Evolutionary conservation across 495 filamentous ascomycete genomes (phyloP), one percentile per base, ranked within the genome.

Genomic region (Melanomma pulvis-pyrius): DNA sequence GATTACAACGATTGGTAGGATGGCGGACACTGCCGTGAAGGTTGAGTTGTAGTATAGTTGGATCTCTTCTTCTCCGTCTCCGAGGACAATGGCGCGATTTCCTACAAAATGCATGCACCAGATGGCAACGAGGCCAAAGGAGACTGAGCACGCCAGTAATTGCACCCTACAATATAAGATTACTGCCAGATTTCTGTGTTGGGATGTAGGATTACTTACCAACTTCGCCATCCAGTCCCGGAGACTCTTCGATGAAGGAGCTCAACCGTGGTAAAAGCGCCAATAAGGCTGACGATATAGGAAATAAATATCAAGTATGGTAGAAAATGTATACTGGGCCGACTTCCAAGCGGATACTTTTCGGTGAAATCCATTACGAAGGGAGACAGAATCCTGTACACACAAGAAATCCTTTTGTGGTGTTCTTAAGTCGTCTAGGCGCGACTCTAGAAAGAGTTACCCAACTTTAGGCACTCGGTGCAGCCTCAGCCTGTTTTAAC

Each of bases 41-140:
- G 83, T 82, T 25, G 84, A 76, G 51, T 83, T 90, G 79, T 96
- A 96, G 11, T 83, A 74, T 59, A 93, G 87, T 63, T 92, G 91
- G 8, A 91, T 77, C 4, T 82, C 73, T 21, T 78, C 58, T 57
- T 84, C 77, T 44, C 88, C 88, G 55, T 86, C 56, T 29, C 80
- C 86, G 22, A 97, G 82, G 17, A 85, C 77, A 36, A 92, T 89
- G 4, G 92, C 91, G 21, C 89, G 83, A 67, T 96, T 94, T 28
- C 90, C 91, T 65, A 96, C 88, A 70, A 87, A 96, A 73, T 96
- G 92, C 88, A 90, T 90, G 65, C 83, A 87, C 87, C 87, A 90
- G 61, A 93, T 92, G n/a, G 89, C 85, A 32, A 94, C 84, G 0
- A 89, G 89, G 0, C 91, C 92, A 88, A 96, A 92, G 7, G 87